phyloP scores from a whole-genome alignment of 306 rosid genomes.

The Ormosia semicastrata region DNA sequence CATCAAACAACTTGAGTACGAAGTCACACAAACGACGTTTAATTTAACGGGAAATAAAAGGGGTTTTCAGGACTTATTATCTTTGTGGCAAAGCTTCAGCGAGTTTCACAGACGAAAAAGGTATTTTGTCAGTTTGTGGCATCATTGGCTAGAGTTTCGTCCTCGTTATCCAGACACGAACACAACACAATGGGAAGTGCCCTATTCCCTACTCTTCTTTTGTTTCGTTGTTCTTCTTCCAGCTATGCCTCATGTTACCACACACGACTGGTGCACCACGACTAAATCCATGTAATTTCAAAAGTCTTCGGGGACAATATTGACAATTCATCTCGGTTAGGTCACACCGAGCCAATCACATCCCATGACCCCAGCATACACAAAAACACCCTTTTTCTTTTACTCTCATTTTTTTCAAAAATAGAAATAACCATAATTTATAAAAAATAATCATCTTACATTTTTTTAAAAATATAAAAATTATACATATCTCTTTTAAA shows the following conservation, averaged over 20 bases:
- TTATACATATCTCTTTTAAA: too few relatives aligned
- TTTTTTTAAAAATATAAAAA: too few relatives aligned
- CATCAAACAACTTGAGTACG: too few relatives aligned
- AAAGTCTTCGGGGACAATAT: constrained; percentile 22
- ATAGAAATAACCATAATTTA: not conserved
- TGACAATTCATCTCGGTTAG: not conserved
- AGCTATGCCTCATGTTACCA: not conserved
- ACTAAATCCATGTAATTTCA: not conserved
- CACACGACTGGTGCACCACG: not conserved
- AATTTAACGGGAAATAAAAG: too few relatives aligned
- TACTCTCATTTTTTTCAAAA: not conserved
- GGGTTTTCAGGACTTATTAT: too few relatives aligned
- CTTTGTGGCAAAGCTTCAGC: not conserved
- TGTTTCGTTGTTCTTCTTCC: not conserved
- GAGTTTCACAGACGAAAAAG: not conserved
- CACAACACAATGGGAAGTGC: not conserved
- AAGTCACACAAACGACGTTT: too few relatives aligned
- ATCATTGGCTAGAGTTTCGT: not conserved
- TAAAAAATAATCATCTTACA: too few relatives aligned
- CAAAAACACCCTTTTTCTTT: not conserved
- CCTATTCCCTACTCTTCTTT: not conserved
- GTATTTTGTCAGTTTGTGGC: not conserved
- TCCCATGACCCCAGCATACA: not conserved
- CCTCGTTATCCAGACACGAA: not conserved
- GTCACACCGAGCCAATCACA: not conserved